phyloP scores from a whole-genome alignment of 2,329 filamentous ascomycete genomes.

The Chaetomium strumarium region DNA sequence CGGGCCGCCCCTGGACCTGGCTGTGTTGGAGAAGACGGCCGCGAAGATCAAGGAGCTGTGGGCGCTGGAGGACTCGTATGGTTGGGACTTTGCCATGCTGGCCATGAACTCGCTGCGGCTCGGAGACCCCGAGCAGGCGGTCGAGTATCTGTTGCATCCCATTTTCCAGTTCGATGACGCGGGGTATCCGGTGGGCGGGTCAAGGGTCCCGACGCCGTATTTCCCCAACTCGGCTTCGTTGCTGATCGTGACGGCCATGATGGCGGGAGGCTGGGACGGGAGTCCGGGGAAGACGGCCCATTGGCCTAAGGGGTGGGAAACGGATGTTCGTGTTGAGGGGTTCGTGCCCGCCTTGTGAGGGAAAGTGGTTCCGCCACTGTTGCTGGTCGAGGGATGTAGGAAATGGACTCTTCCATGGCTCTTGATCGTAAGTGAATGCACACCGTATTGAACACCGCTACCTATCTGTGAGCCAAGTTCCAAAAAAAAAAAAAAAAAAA shows the following conservation, averaged over 20 bases:
- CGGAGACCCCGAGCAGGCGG: slow-evolving; percentile 34
- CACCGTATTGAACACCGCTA: no score
- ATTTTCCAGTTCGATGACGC: slow-evolving; percentile 51
- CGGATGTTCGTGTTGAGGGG: slow-evolving; percentile 43
- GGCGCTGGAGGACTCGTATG: slow-evolving; percentile 37
- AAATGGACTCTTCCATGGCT: no score
- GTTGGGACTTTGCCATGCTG: slow-evolving; percentile 41
- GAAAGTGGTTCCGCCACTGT: background rate
- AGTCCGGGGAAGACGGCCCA: slow-evolving; percentile 33
- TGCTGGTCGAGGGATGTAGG: background rate
- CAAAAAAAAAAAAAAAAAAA: no score
- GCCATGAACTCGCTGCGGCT: slow-evolving; percentile 40
- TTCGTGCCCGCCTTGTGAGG: slow-evolving; percentile 36
- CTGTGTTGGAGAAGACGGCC: slow-evolving; percentile 34
- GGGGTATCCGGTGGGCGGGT: slow-evolving; percentile 48
- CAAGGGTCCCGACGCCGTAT: slow-evolving; percentile 51
- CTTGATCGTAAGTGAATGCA: no score
- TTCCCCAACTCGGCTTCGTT: slow-evolving; percentile 47
- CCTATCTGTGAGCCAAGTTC: no score
- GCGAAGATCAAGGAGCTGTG: slow-evolving; percentile 34
- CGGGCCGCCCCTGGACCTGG: slow-evolving; percentile 32
- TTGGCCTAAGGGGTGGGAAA: slow-evolving; percentile 44
- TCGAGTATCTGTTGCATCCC: slow-evolving; percentile 42
- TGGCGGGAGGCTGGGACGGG: slow-evolving; percentile 52
- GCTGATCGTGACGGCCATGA: slow-evolving; percentile 49